These are phyloP conservation scores for Trichophyton equinum DNA, from an alignment of 2,329 filamentous ascomycete species.

Conservation along the genomic window DNA sequence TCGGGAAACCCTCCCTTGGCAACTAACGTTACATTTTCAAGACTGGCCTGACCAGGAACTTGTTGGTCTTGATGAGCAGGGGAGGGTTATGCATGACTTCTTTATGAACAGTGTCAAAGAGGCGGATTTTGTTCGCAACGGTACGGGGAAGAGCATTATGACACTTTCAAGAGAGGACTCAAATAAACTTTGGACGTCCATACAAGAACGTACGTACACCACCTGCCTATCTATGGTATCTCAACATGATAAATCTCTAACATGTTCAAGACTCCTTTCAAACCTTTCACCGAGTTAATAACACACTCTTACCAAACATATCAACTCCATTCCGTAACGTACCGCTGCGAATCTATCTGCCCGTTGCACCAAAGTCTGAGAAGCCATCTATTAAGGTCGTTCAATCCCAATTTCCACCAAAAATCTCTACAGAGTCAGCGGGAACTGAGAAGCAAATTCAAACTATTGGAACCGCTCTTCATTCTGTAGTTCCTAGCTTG, in stretches of 20 bases:
- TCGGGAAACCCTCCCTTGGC: constrained; percentile 45
- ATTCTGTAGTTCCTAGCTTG: constrained; percentile 60
- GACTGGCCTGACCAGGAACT: constrained; percentile 47
- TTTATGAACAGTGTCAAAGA: constrained; percentile 62
- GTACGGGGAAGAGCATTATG: constrained; percentile 83
- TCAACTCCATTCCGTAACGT: constrained; percentile 65
- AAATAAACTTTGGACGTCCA: constrained; percentile 67
- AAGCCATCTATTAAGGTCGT: constrained; percentile 50
- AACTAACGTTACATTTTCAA: constrained; percentile 48
- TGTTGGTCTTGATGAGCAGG: constrained; percentile 43
- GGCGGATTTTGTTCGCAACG: constrained; percentile 79
- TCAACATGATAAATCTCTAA: background rate
- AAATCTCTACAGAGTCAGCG: constrained; percentile 18
- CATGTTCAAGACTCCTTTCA: constrained; percentile 31
- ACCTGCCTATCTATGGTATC: background rate
- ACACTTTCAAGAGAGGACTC: constrained; percentile 73
- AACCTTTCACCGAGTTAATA: constrained; percentile 62
- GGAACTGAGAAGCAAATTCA: constrained; percentile 38
- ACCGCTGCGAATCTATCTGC: constrained; percentile 80
- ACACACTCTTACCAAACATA: constrained; percentile 55
- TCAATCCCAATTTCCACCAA: constrained; percentile 57
- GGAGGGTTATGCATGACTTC: constrained; percentile 48
- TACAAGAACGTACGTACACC: constrained; percentile 51
- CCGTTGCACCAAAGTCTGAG: constrained; percentile 45
- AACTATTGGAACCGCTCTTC: constrained; percentile 66